Evolutionary conservation across 306 rosid genomes (phyloP).

Genomic region (Prunus armeniaca): DNA sequence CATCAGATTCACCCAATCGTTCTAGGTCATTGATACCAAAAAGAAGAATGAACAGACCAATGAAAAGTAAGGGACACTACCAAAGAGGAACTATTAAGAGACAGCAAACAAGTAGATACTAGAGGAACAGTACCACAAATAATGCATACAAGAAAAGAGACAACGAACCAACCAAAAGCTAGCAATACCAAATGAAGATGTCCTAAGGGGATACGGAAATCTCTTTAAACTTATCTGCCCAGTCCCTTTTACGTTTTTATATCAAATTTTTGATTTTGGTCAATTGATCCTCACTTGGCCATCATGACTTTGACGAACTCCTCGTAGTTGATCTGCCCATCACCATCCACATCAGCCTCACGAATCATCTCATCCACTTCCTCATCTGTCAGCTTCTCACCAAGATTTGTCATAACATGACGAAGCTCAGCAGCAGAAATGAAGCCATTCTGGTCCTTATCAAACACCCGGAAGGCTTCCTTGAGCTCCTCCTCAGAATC

Average conservation of each 20-base stretch:
- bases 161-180: slow-evolving; percentile 50
- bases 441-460: slow-evolving; percentile 88
- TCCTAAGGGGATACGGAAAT: slow-evolving; percentile 53
- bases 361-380: slow-evolving; percentile 86
- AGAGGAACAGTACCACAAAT: slow-evolving; percentile 47
- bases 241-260: slow-evolving; percentile 44
- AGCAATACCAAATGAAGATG: slow-evolving; percentile 51
- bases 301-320: slow-evolving; percentile 87
- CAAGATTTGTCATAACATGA: slow-evolving; percentile 82
- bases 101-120: slow-evolving; percentile 52
- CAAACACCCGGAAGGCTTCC: slow-evolving; percentile 82
- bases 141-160: slow-evolving; percentile 45
- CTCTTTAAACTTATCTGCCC: slow-evolving; percentile 53
- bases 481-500: slow-evolving; percentile 83
- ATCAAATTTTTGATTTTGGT: slow-evolving; percentile 19
- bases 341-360: slow-evolving; percentile 82
- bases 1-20: slow-evolving; percentile 50
- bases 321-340: slow-evolving; percentile 78
- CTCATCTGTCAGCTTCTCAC: slow-evolving; percentile 85
- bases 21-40: slow-evolving; percentile 37
- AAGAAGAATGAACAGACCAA: slow-evolving; percentile 39
- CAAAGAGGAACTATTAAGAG: neutral
- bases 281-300: slow-evolving; percentile 63
- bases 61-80: slow-evolving; percentile 28
- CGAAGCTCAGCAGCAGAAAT: slow-evolving; percentile 90